Evolutionary conservation across 2,329 filamentous ascomycete genomes (phyloP), one percentile per base, ranked within the genome.

Genomic region (Lecanosticta acicola): DNA sequence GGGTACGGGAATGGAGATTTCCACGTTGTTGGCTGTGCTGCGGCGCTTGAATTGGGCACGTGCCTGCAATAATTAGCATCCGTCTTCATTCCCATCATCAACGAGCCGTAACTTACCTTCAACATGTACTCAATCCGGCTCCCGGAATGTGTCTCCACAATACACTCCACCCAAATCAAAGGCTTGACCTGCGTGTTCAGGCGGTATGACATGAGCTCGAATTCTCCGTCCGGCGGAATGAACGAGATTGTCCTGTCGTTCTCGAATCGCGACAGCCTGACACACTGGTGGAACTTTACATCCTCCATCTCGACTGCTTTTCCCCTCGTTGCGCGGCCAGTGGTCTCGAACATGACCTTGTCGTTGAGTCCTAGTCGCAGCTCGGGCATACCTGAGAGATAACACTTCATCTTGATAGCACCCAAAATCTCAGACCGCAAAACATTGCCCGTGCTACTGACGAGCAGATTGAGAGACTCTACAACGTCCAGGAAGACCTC

Each of bases 231-330:
- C 9, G 93, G 93, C 1, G 93, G 93, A 59, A 98, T 97, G 69
- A 98, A 98, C 65, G 88, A 95, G 71, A 98, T 98, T 32, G 93
- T 98, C 50, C 93, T 79, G 73, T 98, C 93, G 69, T 97, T 98
- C 69, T 98, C 93, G 71, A 98, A 98, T 56, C 93, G 81, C 39
- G 89, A 94, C 55, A 98, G 77, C 53, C 93, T 83, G 54, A 98
- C 93, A 65, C 93, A 98, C 68, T 98, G 93, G 71, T 98, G 93
- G 69, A 98, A 98, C 64, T 98, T 98, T 69, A 98, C 93, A 60
- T 98, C 93, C 64, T 98, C 93, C 93, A 98, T 98, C 72, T 98
- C 93, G 54, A 98, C 93, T 8, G 93, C 87, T 71, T 98, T 98
- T 50, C 93, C 93, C 61, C 93, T 76, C 33, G 91, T 97, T 13